Conservation (phyloP, 2,329 filamentous ascomycete genomes). For the Trichoderma sp. region DNA sequence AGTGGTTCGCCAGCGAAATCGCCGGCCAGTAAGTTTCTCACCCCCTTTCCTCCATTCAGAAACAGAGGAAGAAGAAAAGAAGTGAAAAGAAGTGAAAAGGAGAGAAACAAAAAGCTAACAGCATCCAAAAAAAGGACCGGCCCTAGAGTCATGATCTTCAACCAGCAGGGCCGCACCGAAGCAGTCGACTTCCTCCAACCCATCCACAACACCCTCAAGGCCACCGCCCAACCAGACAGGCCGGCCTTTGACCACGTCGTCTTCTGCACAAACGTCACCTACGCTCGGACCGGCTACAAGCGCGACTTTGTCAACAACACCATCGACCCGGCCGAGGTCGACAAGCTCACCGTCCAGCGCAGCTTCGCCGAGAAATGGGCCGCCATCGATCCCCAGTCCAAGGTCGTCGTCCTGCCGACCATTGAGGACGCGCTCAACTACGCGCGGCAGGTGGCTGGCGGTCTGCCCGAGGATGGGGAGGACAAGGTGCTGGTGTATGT, state of each 20-base stretch:
- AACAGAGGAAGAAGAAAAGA: no score
- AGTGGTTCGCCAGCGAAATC: slow-evolving; percentile 73
- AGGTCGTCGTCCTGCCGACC: slow-evolving; percentile 52
- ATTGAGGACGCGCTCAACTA: slow-evolving; percentile 59
- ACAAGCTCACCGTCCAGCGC: slow-evolving; percentile 56
- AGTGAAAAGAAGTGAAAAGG: no score
- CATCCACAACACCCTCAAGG: slow-evolving; percentile 45
- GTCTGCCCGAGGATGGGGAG: slow-evolving; percentile 37
- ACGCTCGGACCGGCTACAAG: slow-evolving; percentile 55
- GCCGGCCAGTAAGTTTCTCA: slow-evolving; percentile 35
- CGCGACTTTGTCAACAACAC: slow-evolving; percentile 60
- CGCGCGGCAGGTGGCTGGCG: slow-evolving; percentile 39
- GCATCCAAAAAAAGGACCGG: slow-evolving; percentile 37
- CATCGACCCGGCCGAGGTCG: slow-evolving; percentile 54
- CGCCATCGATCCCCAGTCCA: slow-evolving; percentile 49
- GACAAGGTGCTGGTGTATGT: slow-evolving; percentile 52
- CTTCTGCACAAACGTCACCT: slow-evolving; percentile 78
- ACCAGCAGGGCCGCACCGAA: slow-evolving; percentile 69
- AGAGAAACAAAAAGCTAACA: no score
- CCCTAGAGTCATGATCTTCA: slow-evolving; percentile 74
- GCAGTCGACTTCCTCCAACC: slow-evolving; percentile 56
- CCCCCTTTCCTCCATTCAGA: no score
- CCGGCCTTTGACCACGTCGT: slow-evolving; percentile 69
- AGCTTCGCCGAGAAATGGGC: slow-evolving; percentile 56
- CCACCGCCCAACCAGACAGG: slow-evolving; percentile 29